phyloP scores from a whole-genome alignment of 345 rosid species.

The Gossypium arboreum region DNA sequence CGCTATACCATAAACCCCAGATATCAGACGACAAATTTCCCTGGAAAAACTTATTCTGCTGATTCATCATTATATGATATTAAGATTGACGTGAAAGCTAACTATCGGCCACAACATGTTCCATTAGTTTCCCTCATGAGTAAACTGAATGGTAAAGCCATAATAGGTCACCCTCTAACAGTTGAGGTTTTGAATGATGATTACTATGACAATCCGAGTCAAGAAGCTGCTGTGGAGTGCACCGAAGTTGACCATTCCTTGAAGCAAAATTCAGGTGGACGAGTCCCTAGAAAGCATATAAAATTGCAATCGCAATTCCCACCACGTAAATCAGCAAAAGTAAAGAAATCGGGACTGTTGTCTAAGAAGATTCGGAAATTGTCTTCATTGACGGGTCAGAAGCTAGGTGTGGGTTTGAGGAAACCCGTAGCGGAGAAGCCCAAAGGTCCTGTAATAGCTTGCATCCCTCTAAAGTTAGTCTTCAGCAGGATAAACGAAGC shows the following conservation, averaged over 20 bases:
- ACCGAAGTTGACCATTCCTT: constrained; percentile 19
- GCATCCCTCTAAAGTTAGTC: constrained; percentile 85
- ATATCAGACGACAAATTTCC: constrained; percentile 41
- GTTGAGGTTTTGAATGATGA: constrained; percentile 49
- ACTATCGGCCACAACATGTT: constrained; percentile 62
- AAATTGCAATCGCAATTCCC: constrained; percentile 12
- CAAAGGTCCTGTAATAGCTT: constrained; percentile 61
- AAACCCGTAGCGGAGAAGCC: constrained; percentile 46
- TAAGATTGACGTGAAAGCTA: constrained; percentile 67
- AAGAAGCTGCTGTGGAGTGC: constrained; percentile 17
- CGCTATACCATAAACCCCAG: constrained; percentile 48
- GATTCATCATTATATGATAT: constrained; percentile 57
- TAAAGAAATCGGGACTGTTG: constrained; percentile 44
- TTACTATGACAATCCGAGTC: constrained; percentile 24
- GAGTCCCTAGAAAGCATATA: constrained; percentile 33
- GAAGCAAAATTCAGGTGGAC: constrained; percentile 27
- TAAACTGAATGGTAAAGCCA: constrained; percentile 73
- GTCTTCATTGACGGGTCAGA: constrained; percentile 67
- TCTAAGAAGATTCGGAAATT: constrained; percentile 74
- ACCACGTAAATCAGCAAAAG: constrained; percentile 27
- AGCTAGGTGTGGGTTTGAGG: constrained; percentile 31
- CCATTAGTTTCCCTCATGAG: constrained; percentile 91
- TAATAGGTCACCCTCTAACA: constrained; percentile 75
- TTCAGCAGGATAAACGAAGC: constrained; percentile 89
- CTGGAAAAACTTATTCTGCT: constrained; percentile 28